These are phyloP conservation scores for Microsporum canis DNA, from an alignment of 2,329 filamentous ascomycete species.

Conservation along the genomic window DNA sequence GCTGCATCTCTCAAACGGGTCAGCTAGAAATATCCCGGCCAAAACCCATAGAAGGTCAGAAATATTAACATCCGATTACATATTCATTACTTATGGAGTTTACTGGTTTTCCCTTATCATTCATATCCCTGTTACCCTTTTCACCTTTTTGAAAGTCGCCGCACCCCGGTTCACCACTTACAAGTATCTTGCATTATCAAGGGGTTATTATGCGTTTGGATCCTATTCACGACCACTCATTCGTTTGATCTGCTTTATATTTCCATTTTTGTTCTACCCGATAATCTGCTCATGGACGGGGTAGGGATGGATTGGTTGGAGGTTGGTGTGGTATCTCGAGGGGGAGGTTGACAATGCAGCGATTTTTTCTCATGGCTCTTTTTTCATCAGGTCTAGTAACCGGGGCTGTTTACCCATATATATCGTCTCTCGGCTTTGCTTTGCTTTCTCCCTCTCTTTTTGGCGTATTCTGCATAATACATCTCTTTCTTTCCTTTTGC, in stretches of 20 bases:
- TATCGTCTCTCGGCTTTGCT: slow-evolving; percentile 1
- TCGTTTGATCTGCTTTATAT: background rate
- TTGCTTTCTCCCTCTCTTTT: background rate
- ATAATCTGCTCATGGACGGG: background rate
- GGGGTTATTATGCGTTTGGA: slow-evolving; percentile 4
- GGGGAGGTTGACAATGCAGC: background rate
- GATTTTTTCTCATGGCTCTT: background rate
- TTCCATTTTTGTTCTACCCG: background rate
- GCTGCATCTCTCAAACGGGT: background rate
- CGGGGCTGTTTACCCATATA: background rate
- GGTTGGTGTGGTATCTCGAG: background rate
- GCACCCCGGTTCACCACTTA: background rate
- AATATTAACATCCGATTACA: background rate
- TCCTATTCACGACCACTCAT: background rate
- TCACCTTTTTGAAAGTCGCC: background rate
- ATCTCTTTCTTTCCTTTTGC: background rate
- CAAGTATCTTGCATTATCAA: slow-evolving; percentile 3
- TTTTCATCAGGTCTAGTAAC: background rate
- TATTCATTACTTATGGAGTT: slow-evolving; percentile 2
- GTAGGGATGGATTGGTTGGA: background rate
- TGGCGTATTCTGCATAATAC: slow-evolving; percentile 3
- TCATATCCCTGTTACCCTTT: background rate
- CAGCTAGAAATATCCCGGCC: background rate
- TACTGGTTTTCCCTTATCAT: background rate
- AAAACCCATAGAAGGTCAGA: background rate